A percentile compares a stretch with the other conserved stretches of the same genome.
Evolutionary conservation across 2,329 filamentous ascomycete species (phyloP).

Genomic region (Cytospora mali): DNA sequence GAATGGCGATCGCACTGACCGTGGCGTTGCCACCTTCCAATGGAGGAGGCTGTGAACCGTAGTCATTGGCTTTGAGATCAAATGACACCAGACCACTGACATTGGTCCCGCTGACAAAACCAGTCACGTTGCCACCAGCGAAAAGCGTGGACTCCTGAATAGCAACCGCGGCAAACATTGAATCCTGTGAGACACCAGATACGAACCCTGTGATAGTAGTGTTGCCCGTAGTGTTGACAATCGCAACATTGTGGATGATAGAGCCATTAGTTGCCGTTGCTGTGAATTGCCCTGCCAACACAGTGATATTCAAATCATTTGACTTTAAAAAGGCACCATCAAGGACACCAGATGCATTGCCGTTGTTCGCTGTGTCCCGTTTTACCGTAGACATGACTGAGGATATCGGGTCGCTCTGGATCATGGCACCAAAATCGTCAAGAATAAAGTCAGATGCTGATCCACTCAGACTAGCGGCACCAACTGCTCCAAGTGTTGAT

Average conservation of each 20-base stretch:
- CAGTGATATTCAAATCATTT: constrained; percentile 75
- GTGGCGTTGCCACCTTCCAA: constrained; percentile 70
- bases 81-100: constrained; percentile 80
- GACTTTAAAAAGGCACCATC: constrained; percentile 77
- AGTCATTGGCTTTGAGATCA: constrained; percentile 67
- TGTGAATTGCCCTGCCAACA: constrained; percentile 85
- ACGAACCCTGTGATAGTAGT: constrained; percentile 67
- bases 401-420: constrained; percentile 43
- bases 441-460: constrained; percentile 32
- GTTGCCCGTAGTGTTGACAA: constrained; percentile 78
- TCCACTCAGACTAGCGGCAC: constrained; percentile 66
- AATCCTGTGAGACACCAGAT: constrained; percentile 67
- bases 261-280: constrained; percentile 70
- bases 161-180: constrained; percentile 74
- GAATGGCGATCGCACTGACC: constrained; percentile 76
- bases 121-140: constrained; percentile 79
- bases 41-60: constrained; percentile 72
- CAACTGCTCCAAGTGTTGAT: constrained; percentile 71
- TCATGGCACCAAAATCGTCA: constrained; percentile 27
- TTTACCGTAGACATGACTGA: constrained; percentile 45
- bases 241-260: constrained; percentile 74
- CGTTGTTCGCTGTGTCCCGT: constrained; percentile 46
- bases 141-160: constrained; percentile 70
- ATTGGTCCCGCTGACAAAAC: constrained; percentile 62
- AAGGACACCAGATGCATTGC: constrained; percentile 66